phyloP scores from a whole-genome alignment of 176 grass and related monocot species.

The Ensete ventricosum region DNA sequence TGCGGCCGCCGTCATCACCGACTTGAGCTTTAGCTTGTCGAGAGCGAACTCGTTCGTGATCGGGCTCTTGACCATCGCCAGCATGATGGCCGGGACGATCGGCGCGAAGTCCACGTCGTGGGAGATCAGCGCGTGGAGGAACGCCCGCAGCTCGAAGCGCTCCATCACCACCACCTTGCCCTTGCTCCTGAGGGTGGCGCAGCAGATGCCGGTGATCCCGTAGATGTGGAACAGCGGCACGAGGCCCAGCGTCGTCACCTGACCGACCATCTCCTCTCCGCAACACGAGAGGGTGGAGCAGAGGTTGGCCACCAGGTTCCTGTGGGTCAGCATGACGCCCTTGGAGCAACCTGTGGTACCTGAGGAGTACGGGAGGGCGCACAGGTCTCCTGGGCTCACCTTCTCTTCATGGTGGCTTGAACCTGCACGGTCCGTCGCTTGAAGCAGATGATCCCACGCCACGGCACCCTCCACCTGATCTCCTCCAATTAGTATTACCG shows the following conservation, averaged over 20 bases:
- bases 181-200: slow-evolving; percentile 60
- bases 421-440: slow-evolving; percentile 28
- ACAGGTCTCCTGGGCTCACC: slow-evolving; percentile 46
- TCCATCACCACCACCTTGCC: slow-evolving; percentile 89
- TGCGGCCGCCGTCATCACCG: slow-evolving; percentile 74
- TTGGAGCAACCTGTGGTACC: slow-evolving; percentile 85
- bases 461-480: slow-evolving; percentile 12
- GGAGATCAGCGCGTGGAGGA: slow-evolving; percentile 39
- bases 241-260: slow-evolving; percentile 45
- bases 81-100: slow-evolving; percentile 66
- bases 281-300: slow-evolving; percentile 53
- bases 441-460: slow-evolving; percentile 58
- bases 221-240: slow-evolving; percentile 98
- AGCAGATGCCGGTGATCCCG: slow-evolving; percentile 81
- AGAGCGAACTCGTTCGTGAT: slow-evolving; percentile 43
- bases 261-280: slow-evolving; percentile 23
- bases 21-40: slow-evolving; percentile 33
- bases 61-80: slow-evolving; percentile 78
- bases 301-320: slow-evolving; percentile 79
- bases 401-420: too few species aligned
- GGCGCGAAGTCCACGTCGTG: slow-evolving; percentile 72
- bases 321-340: slow-evolving; percentile 84
- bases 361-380: slow-evolving; percentile 72
- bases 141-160: slow-evolving; percentile 55
- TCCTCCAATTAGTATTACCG: slow-evolving; percentile 33